Evolutionary conservation across 805 yeast genomes (phyloP).

Genomic region (Lipomyces yamanashiensis): DNA sequence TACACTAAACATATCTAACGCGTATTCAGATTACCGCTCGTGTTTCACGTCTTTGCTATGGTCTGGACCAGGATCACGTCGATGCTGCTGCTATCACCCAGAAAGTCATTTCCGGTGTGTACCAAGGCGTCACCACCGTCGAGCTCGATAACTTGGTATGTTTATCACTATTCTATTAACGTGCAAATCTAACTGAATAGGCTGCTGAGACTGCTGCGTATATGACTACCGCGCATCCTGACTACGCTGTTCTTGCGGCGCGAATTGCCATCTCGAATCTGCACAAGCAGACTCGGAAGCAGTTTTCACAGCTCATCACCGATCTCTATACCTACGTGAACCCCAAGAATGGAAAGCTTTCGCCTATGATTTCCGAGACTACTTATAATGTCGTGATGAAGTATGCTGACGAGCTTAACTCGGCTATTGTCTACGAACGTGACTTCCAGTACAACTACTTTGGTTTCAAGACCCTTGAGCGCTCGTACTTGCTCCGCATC

Average conservation of each 20-base stretch:
- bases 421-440: conserved; percentile 74
- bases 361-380: conserved; percentile 73
- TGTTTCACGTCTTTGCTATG: conserved; percentile 91
- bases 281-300: conserved; percentile 91
- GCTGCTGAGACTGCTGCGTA: conserved; percentile 98
- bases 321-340: conserved; percentile 77
- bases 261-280: conserved; percentile 92
- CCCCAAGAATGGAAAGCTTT: conserved; percentile 71
- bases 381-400: conserved; percentile 66
- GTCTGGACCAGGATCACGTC: conserved; percentile 86
- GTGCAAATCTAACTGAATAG: neutral
- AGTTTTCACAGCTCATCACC: conserved; percentile 75
- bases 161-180: conserved; percentile 38
- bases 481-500: conserved; percentile 75
- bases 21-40: conserved; percentile 78
- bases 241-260: conserved; percentile 84
- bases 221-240: conserved; percentile 98
- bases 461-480: conserved; percentile 89
- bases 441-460: conserved; percentile 82
- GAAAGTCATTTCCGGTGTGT: conserved; percentile 92
- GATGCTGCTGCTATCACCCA: conserved; percentile 97
- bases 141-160: conserved; percentile 60
- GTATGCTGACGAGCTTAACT: conserved; percentile 68
- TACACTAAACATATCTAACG: neutral
- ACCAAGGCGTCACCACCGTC: conserved; percentile 93